phyloP scores from a whole-genome alignment of 1,139 yeast species.

The Casaregolazyma suthepensis region DNA sequence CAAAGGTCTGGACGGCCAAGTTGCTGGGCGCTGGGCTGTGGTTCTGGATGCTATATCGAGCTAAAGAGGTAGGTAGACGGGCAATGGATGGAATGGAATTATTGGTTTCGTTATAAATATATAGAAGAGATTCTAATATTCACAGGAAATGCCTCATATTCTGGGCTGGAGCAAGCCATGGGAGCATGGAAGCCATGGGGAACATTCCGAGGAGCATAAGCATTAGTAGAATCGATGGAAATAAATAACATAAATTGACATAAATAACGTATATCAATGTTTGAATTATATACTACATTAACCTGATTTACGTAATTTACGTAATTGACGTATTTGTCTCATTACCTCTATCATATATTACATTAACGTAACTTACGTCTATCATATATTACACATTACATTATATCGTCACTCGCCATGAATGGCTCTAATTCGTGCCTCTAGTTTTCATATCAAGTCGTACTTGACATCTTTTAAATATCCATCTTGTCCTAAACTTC shows the following conservation, averaged over 20 bases:
- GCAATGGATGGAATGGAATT: not conserved
- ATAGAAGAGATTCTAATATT: conserved; percentile 3
- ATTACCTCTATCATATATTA: too few relatives aligned
- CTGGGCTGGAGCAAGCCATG: conserved; percentile 40
- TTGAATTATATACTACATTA: too few relatives aligned
- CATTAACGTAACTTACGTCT: too few relatives aligned
- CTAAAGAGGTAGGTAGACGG: conserved; percentile 48
- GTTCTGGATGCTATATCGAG: conserved; percentile 77
- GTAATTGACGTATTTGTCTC: too few relatives aligned
- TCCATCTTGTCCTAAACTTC: conserved; percentile 13
- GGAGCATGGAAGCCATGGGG: conserved; percentile 27
- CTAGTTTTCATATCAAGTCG: not conserved
- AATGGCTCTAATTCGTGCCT: not conserved
- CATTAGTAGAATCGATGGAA: not conserved
- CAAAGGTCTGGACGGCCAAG: conserved; percentile 54
- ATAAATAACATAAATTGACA: not conserved
- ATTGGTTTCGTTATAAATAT: too few relatives aligned
- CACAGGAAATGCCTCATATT: conserved; percentile 35
- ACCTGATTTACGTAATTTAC: too few relatives aligned
- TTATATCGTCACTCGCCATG: not conserved
- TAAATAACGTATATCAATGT: too few relatives aligned
- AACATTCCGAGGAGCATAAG: not conserved
- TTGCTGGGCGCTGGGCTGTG: conserved; percentile 78
- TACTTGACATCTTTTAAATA: not conserved
- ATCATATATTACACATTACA: too few relatives aligned